Conservation (phyloP, 225 moss, liverwort and hornwort genomes). For the Marchantia paleacea region DNA sequence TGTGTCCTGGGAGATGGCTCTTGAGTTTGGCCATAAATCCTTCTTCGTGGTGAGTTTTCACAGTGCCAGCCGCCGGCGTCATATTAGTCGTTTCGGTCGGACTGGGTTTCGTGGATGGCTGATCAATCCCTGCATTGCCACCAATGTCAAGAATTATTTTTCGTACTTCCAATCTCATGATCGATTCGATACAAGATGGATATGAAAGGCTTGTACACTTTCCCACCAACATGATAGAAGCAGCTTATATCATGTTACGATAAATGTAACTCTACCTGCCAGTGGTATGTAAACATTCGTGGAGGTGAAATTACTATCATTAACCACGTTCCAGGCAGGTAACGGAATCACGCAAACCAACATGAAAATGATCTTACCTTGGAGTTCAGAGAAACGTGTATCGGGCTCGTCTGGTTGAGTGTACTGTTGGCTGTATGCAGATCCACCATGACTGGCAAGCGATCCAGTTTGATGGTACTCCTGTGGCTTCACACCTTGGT, state of each 20-base stretch:
- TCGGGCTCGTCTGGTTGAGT: not conserved
- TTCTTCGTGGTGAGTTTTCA: not conserved
- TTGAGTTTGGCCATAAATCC: slow-evolving; percentile 11
- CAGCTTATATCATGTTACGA: too few species aligned
- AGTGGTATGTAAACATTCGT: too few species aligned
- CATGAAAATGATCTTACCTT: not conserved
- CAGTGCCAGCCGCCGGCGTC: not conserved
- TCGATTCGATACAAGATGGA: too few species aligned
- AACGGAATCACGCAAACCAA: not conserved
- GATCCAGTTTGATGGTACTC: slow-evolving; percentile 11
- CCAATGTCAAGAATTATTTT: not conserved
- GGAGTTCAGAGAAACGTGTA: not conserved
- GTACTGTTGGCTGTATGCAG: slow-evolving; percentile 12
- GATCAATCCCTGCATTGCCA: not conserved
- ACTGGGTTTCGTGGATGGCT: not conserved
- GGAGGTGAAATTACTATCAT: too few species aligned
- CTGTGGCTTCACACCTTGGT: not conserved
- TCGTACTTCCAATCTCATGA: too few species aligned
- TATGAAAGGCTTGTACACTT: too few species aligned
- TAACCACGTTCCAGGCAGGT: too few species aligned
- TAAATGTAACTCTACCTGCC: not conserved
- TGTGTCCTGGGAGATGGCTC: slow-evolving; percentile 5
- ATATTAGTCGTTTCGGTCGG: not conserved
- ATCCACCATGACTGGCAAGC: not conserved
- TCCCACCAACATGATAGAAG: too few species aligned